phyloP scores from a whole-genome alignment of 768 basidiomycete genomes.

The Mrakia blollopis region DNA sequence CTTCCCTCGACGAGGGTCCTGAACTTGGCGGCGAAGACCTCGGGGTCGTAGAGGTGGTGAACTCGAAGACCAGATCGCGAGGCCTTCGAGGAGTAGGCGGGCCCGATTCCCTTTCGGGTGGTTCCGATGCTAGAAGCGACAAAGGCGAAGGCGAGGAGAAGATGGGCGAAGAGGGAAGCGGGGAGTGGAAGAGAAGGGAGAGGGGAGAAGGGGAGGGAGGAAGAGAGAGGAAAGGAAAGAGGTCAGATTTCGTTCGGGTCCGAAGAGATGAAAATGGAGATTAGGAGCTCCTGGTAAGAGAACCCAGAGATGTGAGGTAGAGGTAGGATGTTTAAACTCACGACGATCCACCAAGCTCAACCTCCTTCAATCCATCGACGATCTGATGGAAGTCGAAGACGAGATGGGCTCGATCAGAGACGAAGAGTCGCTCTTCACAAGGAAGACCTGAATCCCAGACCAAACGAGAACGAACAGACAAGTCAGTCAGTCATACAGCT shows the following conservation, averaged over 20 bases:
- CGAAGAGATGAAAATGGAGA: neutral
- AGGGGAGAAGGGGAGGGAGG: neutral
- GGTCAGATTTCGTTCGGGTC: neutral
- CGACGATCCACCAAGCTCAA: conserved; percentile 88
- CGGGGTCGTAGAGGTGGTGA: conserved; percentile 85
- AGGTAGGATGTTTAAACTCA: conserved; percentile 37
- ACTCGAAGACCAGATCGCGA: conserved; percentile 92
- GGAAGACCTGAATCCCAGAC: conserved; percentile 62
- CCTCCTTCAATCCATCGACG: conserved; percentile 96
- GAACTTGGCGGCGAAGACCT: conserved; percentile 83
- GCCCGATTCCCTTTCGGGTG: conserved; percentile 96
- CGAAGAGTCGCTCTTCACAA: conserved; percentile 74
- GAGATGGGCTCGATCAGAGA: conserved; percentile 93
- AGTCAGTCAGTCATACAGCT: neutral
- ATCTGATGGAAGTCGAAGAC: conserved; percentile 99
- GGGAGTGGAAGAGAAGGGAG: neutral
- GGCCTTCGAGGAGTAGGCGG: conserved; percentile 95
- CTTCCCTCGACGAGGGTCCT: conserved; percentile 91
- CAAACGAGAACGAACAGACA: conserved; percentile 14
- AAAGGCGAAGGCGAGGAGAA: neutral
- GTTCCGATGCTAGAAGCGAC: conserved; percentile 75
- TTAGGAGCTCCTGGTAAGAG: neutral
- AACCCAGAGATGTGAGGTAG: neutral
- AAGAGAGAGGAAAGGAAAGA: neutral
- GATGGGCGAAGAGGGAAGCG: neutral